These are phyloP conservation scores for Lactarius deliciosus DNA, from an alignment of 768 basidiomycete species.

Conservation along the genomic window DNA sequence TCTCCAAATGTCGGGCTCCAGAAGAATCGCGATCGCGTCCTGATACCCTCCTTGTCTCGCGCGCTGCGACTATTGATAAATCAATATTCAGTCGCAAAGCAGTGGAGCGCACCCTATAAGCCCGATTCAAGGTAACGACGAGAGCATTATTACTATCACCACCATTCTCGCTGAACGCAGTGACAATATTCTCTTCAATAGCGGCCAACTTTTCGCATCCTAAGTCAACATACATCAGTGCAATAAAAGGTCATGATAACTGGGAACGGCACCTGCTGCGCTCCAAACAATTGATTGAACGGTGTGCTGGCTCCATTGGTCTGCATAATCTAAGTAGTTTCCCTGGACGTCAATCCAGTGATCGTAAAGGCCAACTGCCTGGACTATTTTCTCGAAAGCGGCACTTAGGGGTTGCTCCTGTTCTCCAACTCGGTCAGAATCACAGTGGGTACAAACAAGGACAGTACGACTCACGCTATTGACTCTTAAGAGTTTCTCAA, in stretches of 20 bases:
- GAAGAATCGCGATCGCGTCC: slow-evolving; percentile 57
- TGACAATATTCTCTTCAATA: slow-evolving; percentile 68
- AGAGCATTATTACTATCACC: slow-evolving; percentile 62
- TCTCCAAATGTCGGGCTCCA: slow-evolving; percentile 70
- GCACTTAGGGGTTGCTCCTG: slow-evolving; percentile 35
- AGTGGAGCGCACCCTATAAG: slow-evolving; percentile 53
- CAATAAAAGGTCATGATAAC: not conserved
- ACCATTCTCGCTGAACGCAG: slow-evolving; percentile 60
- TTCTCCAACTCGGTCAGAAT: not conserved
- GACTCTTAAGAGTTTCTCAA: slow-evolving; percentile 70
- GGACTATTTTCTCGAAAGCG: slow-evolving; percentile 64
- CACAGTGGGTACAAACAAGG: not conserved
- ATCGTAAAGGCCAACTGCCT: slow-evolving; percentile 69
- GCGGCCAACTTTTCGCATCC: slow-evolving; percentile 65
- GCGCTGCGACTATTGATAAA: slow-evolving; percentile 41
- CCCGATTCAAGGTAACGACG: slow-evolving; percentile 59
- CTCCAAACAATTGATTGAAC: slow-evolving; percentile 75
- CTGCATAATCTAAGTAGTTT: slow-evolving; percentile 48
- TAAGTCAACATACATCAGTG: slow-evolving; percentile 36
- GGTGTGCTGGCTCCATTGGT: slow-evolving; percentile 71
- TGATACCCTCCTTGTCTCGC: slow-evolving; percentile 70
- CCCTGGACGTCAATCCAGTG: slow-evolving; percentile 64
- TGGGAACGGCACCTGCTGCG: slow-evolving; percentile 52
- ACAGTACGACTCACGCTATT: slow-evolving; percentile 47
- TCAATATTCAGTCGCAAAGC: not conserved